Evolutionary conservation across 768 basidiomycete genomes (phyloP).

Genomic region (Lactarius vividus): DNA sequence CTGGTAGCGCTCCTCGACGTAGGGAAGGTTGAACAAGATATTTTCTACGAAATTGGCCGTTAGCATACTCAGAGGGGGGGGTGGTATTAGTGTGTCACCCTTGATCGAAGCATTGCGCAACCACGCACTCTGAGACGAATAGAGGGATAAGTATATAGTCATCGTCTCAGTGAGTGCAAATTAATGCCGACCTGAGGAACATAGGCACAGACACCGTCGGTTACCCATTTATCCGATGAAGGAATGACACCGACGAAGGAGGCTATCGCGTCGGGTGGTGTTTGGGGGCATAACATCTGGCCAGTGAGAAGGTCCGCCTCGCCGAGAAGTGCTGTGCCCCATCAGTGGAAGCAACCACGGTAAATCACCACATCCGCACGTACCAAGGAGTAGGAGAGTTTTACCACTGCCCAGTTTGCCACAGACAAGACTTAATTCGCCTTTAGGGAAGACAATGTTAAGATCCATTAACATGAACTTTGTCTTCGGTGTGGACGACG

Average conservation of each 20-base stretch:
- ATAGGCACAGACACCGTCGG: constrained; percentile 78
- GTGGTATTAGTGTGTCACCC: constrained; percentile 33
- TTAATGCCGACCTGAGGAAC: constrained; percentile 62
- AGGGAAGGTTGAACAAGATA: constrained; percentile 79
- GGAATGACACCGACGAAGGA: constrained; percentile 46
- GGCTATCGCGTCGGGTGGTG: constrained; percentile 76
- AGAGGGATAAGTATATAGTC: constrained; percentile 10
- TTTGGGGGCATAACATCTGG: constrained; percentile 78
- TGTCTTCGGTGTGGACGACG: constrained; percentile 66
- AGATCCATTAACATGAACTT: constrained; percentile 84
- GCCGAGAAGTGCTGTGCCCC: constrained; percentile 65
- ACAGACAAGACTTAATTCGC: constrained; percentile 79
- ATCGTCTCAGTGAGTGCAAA: constrained; percentile 28
- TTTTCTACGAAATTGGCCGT: constrained; percentile 44
- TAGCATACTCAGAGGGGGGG: neutral
- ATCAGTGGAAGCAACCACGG: constrained; percentile 18
- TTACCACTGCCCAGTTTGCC: constrained; percentile 91
- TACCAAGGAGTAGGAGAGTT: constrained; percentile 74
- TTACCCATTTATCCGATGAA: constrained; percentile 66
- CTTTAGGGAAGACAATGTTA: constrained; percentile 70
- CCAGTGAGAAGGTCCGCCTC: constrained; percentile 85
- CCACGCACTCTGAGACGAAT: constrained; percentile 47
- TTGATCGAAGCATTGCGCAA: constrained; percentile 69
- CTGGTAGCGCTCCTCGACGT: constrained; percentile 67
- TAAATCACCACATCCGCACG: constrained; percentile 5